Conservation (phyloP, 78 protist genomes). For the Protostelium mycophagum region DNA sequence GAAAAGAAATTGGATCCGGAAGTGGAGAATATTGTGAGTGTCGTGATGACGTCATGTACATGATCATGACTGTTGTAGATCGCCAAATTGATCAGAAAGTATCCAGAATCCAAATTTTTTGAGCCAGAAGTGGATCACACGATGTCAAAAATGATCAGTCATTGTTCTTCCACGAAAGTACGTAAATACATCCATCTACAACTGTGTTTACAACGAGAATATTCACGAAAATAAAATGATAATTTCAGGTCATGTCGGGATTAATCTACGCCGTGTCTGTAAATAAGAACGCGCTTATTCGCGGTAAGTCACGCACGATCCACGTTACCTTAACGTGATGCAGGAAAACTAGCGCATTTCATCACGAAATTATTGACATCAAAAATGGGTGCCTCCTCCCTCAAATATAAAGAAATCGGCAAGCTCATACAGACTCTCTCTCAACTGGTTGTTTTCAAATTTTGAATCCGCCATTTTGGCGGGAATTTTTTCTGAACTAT, state of each 20-base stretch:
- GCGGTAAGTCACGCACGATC: neutral
- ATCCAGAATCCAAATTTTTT: neutral
- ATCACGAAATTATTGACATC: neutral
- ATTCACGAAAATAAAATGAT: no score
- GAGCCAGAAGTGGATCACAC: neutral
- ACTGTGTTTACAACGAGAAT: neutral
- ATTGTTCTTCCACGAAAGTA: neutral
- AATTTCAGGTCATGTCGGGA: neutral
- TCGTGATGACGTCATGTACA: neutral
- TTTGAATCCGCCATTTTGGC: no score
- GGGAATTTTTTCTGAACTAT: no score
- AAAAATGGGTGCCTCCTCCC: neutral
- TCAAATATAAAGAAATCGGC: neutral
- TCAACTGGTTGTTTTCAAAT: neutral
- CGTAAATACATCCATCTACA: neutral
- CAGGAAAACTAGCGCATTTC: neutral
- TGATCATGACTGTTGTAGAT: neutral
- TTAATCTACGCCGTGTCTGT: neutral
- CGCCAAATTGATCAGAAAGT: neutral
- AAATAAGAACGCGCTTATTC: neutral
- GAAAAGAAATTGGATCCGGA: neutral
- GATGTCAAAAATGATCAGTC: neutral
- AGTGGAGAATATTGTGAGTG: neutral
- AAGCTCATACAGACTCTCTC: neutral
- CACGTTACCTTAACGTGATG: neutral